Conservation (phyloP, 805 yeast species). For the Pichia kluyveri region DNA sequence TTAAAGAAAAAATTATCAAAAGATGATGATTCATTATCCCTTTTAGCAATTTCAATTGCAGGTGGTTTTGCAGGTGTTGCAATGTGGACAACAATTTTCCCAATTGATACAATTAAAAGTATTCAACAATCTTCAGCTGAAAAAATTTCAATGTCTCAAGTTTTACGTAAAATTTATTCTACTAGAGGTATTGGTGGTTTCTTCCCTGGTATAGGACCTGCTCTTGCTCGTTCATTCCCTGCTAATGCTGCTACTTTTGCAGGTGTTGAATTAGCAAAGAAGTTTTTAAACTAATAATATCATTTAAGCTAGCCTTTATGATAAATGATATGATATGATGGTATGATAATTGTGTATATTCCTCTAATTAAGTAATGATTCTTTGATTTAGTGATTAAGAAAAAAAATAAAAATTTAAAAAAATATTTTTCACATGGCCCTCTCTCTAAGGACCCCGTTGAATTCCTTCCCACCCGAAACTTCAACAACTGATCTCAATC, state of each 20-base stretch:
- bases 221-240: constrained; percentile 88
- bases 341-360: too few species aligned
- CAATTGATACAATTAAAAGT: constrained; percentile 89
- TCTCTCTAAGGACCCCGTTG: too few species aligned
- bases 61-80: constrained; percentile 96
- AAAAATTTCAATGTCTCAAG: constrained; percentile 47
- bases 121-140: constrained; percentile 61
- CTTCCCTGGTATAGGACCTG: constrained; percentile 98
- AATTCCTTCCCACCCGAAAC: too few species aligned
- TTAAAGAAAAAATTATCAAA: constrained; percentile 55
- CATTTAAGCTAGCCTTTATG: too few species aligned
- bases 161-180: constrained; percentile 58
- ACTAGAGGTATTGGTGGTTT: constrained; percentile 83
- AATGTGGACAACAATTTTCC: constrained; percentile 96
- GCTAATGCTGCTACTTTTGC: constrained; percentile 98
- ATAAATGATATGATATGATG: too few species aligned
- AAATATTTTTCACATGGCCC: too few species aligned
- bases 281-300: constrained; percentile 10
- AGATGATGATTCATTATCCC: constrained; percentile 40
- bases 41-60: constrained; percentile 72
- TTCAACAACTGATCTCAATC: too few species aligned
- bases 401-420: background rate
- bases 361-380: background rate
- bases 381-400: background rate
- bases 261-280: constrained; percentile 77